These are phyloP conservation scores for Aspergillus pseudonomiae DNA, from an alignment of 2,329 filamentous ascomycete genomes.

Conservation along the genomic window DNA sequence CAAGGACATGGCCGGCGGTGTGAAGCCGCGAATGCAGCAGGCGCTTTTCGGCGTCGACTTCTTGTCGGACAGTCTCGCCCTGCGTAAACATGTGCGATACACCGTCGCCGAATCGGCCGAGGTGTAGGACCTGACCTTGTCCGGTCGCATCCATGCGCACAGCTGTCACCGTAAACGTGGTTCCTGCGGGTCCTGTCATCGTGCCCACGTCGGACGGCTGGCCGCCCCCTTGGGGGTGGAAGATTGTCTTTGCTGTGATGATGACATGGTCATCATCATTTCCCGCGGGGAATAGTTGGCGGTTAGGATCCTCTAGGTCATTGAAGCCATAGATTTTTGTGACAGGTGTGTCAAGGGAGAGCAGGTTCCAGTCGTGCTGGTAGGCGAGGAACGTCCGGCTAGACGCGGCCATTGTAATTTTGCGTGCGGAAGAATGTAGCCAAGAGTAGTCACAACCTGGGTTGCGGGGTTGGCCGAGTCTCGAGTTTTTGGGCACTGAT, in stretches of 20 bases:
- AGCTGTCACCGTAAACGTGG: slow-evolving; percentile 56
- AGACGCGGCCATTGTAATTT: not conserved
- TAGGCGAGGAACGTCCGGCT: slow-evolving; percentile 28
- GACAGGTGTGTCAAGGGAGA: slow-evolving; percentile 49
- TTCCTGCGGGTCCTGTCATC: slow-evolving; percentile 46
- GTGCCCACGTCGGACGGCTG: slow-evolving; percentile 70
- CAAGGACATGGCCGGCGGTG: slow-evolving; percentile 74
- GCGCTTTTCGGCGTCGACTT: slow-evolving; percentile 64
- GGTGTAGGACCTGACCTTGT: slow-evolving; percentile 64
- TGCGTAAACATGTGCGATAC: slow-evolving; percentile 38
- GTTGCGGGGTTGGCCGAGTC: not conserved
- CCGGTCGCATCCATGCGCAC: slow-evolving; percentile 59
- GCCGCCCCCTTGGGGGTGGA: slow-evolving; percentile 74
- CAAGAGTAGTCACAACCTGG: not conserved
- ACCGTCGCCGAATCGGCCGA: slow-evolving; percentile 58
- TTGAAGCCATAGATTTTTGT: slow-evolving; percentile 54
- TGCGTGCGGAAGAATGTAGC: not conserved
- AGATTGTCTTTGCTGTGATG: slow-evolving; percentile 68
- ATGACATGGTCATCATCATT: slow-evolving; percentile 58
- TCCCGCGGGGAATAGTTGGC: slow-evolving; percentile 61
- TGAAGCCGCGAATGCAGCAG: slow-evolving; percentile 69
- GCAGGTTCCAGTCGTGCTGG: slow-evolving; percentile 45
- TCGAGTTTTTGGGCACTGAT: not conserved
- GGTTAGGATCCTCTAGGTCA: slow-evolving; percentile 55
- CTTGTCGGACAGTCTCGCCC: slow-evolving; percentile 56